phyloP scores from a whole-genome alignment of 116 monocot genomes.

The Posidonia oceanica region DNA sequence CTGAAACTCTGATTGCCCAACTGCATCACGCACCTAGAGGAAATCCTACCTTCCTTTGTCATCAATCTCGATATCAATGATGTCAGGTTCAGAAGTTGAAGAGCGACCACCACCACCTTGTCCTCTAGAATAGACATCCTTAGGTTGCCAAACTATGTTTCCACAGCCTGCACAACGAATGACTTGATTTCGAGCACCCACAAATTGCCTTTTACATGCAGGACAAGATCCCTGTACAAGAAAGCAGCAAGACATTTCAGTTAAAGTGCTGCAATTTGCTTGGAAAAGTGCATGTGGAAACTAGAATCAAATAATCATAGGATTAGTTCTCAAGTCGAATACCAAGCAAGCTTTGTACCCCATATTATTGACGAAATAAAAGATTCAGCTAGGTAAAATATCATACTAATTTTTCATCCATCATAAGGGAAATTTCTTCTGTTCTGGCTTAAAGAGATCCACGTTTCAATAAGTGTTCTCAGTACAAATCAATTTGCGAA shows the following conservation, averaged over 20 bases:
- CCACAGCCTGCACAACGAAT: constrained; percentile 64
- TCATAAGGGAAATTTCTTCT: no score
- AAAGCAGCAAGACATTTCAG: neutral
- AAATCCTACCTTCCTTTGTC: constrained; percentile 27
- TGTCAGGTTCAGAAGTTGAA: constrained; percentile 34
- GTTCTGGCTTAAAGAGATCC: no score
- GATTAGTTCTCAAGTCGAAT: no score
- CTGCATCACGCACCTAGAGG: neutral
- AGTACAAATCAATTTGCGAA: no score
- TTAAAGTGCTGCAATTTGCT: neutral
- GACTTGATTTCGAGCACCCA: constrained; percentile 60
- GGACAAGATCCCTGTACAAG: constrained; percentile 63
- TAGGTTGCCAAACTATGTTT: constrained; percentile 91
- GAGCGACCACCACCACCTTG: constrained; percentile 10
- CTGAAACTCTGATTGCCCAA: neutral
- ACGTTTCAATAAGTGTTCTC: no score
- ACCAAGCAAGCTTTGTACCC: no score
- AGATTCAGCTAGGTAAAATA: no score
- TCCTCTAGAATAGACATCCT: constrained; percentile 30
- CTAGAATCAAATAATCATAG: neutral
- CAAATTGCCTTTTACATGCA: constrained; percentile 70
- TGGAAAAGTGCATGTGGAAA: neutral
- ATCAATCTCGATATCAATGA: constrained; percentile 65
- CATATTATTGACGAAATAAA: no score
- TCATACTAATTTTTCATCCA: no score